phyloP scores from a whole-genome alignment of 75 land plant species.

The Adiantum capillusveneris region DNA sequence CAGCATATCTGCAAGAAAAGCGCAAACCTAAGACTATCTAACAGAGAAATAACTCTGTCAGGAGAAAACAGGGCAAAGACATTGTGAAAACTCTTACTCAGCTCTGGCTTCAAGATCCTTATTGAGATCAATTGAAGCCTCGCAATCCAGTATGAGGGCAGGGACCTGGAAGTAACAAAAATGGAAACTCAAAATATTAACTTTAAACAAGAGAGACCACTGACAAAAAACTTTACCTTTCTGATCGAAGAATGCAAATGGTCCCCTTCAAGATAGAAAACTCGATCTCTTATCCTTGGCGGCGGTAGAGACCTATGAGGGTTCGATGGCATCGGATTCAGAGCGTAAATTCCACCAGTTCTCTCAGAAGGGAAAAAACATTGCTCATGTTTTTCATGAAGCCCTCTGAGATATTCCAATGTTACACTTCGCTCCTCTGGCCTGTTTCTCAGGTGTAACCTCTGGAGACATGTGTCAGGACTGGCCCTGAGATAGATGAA shows the following conservation, averaged over 20 bases:
- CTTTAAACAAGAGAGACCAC: neutral
- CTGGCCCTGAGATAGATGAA: conserved; percentile 95
- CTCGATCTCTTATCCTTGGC: conserved; percentile 72
- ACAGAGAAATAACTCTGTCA: too few relatives aligned
- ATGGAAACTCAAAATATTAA: neutral
- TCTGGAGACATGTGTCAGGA: conserved; percentile 88
- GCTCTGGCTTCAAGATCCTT: conserved; percentile 83
- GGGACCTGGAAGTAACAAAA: conserved; percentile 62
- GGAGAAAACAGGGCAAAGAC: too few relatives aligned
- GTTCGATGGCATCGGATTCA: conserved; percentile 46
- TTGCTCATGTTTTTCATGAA: conserved; percentile 98
- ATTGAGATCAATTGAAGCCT: conserved; percentile 90
- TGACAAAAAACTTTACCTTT: conserved; percentile 42
- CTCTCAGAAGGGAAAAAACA: conserved; percentile 84
- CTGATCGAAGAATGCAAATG: conserved; percentile 89
- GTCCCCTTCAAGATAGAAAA: conserved; percentile 73
- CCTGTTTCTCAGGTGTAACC: conserved; percentile 77
- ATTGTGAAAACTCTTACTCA: conserved; percentile 45
- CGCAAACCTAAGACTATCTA: too few relatives aligned
- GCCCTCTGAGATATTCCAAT: conserved; percentile 75
- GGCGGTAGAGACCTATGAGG: conserved; percentile 43
- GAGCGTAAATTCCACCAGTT: conserved; percentile 62
- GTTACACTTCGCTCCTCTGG: conserved; percentile 77
- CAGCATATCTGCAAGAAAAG: conserved; percentile 25
- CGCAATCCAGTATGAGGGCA: conserved; percentile 89